phyloP scores from a whole-genome alignment of 1,284 basidiomycete genomes.

The Cronartium quercuum region DNA sequence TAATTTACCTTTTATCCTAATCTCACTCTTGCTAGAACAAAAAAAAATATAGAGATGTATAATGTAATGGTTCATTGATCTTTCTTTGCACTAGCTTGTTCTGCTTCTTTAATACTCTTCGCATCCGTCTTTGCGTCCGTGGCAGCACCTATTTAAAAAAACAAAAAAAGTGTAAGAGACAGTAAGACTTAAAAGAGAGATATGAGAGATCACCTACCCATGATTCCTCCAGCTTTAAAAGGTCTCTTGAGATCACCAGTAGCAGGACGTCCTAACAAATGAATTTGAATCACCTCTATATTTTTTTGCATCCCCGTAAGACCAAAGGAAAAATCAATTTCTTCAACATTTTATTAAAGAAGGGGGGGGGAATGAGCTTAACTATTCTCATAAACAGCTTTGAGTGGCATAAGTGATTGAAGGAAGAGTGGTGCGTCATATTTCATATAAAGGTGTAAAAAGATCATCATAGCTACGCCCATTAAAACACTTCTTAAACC shows the following conservation, averaged over 20 bases:
- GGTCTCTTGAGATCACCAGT: conserved; percentile 34
- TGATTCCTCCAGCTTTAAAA: conserved; percentile 33
- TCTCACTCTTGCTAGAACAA: too few species aligned
- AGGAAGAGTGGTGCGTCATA: conserved; percentile 90
- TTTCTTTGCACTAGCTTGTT: conserved; percentile 35
- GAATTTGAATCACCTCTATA: conserved; percentile 34
- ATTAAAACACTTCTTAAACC: conserved; percentile 61
- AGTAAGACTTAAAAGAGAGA: neutral
- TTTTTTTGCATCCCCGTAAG: neutral
- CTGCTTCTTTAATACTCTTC: conserved; percentile 37
- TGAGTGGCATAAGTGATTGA: conserved; percentile 80
- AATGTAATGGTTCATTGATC: conserved; percentile 8
- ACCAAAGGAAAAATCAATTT: neutral
- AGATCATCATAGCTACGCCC: conserved; percentile 76
- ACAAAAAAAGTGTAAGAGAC: neutral
- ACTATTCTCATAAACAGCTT: conserved; percentile 73
- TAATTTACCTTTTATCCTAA: too few species aligned
- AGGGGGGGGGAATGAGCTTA: neutral
- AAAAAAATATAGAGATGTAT: too few species aligned
- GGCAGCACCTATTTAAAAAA: conserved; percentile 7
- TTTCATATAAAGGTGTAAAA: conserved; percentile 54
- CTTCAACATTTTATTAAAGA: neutral
- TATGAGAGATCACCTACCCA: conserved; percentile 8
- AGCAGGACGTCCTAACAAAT: conserved; percentile 25
- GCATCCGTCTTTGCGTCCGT: conserved; percentile 36